Base-by-base conservation (phyloP, 177 flowering plant species). In the Tripterygium wilfordii region DNA sequence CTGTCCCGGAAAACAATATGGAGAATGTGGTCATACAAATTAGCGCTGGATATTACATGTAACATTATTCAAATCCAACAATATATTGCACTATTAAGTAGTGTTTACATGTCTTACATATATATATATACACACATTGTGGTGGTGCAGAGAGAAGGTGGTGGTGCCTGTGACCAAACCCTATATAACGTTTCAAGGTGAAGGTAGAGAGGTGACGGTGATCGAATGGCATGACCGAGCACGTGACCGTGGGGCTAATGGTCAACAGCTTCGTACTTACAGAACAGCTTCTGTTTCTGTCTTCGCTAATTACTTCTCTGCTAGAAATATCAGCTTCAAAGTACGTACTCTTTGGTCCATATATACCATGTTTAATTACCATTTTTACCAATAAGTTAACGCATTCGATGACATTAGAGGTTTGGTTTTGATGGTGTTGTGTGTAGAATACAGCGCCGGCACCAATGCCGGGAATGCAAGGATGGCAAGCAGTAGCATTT, bases 211-310 rank as follows among this genome's bases (percentile, higher is more conserved):
- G 0, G 51, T 38, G 49, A 88, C 95, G 32, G 76, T 85, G 70
- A 85, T 88, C 0, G 88, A 88, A 48, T 91, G 98, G 98, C 98
- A 85, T 32, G 95, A 91, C 53, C 57, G 98, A 22, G 98, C 92
- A 0, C 14, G 82, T 18, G 98, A 91, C 32, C 75, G 61, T 16
- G 96, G 90, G 0, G 53, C 83, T 14, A 65, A 83, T 39, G 96
- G 96, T 18, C 86, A 88, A 47, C 92, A 83, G 67, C 71, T 91
- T 21, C 80, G 92, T 6, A 88, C 98, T 36, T 91, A 85, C 60
- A 71, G 74, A 17, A 82, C 96, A 1, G 98, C 96, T 33, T 91
- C 98, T 21, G 96, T 88, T 22, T 62, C 83, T 37, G 95, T 91
- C 18, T 77, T 64, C 36, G 87, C 96, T 20, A 68, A 63, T 29